A percentile compares a stretch with the other conserved stretches of the same genome.
Evolutionary conservation across 495 filamentous ascomycete species (phyloP).

Genomic region (Annulohypoxylon maeteangense): DNA sequence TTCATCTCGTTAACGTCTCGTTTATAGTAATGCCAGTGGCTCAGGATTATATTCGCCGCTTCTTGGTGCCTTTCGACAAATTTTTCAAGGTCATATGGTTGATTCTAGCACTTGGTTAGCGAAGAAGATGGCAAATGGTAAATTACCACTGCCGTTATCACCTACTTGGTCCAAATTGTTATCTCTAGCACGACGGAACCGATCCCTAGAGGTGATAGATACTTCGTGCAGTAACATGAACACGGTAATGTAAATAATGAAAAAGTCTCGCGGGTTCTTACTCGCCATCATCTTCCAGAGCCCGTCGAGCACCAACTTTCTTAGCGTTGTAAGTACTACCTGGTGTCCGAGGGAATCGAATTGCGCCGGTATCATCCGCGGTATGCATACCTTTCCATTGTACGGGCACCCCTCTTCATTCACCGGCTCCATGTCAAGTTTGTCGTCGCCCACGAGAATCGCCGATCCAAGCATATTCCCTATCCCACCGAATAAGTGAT

Average conservation of each 20-base stretch:
- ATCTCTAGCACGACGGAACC: conserved; percentile 45
- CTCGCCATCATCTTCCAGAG: conserved; percentile 49
- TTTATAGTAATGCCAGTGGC: conserved; percentile 54
- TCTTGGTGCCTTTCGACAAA: conserved; percentile 47
- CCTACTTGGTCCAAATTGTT: conserved; percentile 38
- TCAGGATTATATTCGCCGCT: conserved; percentile 48
- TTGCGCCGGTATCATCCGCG: conserved; percentile 61
- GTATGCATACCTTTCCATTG: conserved; percentile 44
- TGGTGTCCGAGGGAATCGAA: conserved; percentile 59
- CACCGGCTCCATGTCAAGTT: conserved; percentile 46
- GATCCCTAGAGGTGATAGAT: conserved; percentile 43
- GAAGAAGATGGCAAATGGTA: not conserved
- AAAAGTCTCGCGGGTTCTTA: conserved; percentile 50
- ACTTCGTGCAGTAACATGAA: conserved; percentile 54
- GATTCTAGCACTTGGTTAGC: conserved; percentile 3
- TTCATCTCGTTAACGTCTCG: conserved; percentile 34
- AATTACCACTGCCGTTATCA: not conserved
- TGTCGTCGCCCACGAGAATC: conserved; percentile 49
- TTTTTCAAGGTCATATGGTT: conserved; percentile 41
- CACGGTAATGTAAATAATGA: conserved; percentile 53
- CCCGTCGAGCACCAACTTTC: conserved; percentile 44
- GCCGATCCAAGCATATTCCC: conserved; percentile 53
- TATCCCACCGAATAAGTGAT: conserved; percentile 24
- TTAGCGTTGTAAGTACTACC: conserved; percentile 44
- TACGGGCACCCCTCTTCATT: conserved; percentile 36